Percentiles rank a stretch among this genome's conserved stretches.
phyloP scores from a whole-genome alignment of 176 grass and related monocot genomes.

The Sorghum bicolor region Sorghum_bicolor_NCBIv3 NC_012873.2:61718501-61719000 shows the following conservation, averaged over 20 bases:
- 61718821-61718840: constrained; percentile 17
- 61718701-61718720: constrained; percentile 95
- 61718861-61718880: constrained; percentile 98
- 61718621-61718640: constrained; percentile 78
- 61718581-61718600: constrained; percentile 69
- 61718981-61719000: constrained; percentile 67
- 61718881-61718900: constrained; percentile 98
- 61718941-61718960: constrained; percentile 67
- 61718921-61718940: constrained; percentile 78
- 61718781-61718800: constrained; percentile 61
- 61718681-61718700: constrained; percentile 80
- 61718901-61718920: constrained; percentile 86
- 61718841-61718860: constrained; percentile 74
- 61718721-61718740: constrained; percentile 78
- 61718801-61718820: constrained; percentile 30
- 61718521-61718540: neutral
- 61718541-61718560: neutral
- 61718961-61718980: constrained; percentile 75
- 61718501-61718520: constrained; percentile 26
- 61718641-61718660: constrained; percentile 97
- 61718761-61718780: constrained; percentile 75
- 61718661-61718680: constrained; percentile 62
- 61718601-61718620: constrained; percentile 56
- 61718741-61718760: constrained; percentile 89
- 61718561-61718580: constrained; percentile 5